A percentile compares a stretch with the other conserved stretches of the same genome.
Conservation (phyloP, 306 rosid genomes). For the Astragalus glycyphyllos region DNA sequence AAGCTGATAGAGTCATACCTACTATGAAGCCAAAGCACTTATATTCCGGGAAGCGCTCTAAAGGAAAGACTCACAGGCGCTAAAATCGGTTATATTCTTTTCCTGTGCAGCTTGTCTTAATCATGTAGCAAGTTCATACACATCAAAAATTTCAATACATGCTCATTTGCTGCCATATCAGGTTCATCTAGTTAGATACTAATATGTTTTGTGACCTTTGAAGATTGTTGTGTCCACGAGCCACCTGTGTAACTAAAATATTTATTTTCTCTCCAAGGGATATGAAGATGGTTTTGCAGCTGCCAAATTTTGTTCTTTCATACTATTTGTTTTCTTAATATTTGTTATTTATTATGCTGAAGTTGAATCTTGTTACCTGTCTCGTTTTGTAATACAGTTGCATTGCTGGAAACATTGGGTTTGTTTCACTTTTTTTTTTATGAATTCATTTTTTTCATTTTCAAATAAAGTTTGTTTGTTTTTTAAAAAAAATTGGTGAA, state of each 20-base stretch:
- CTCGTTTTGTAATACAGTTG: too few species aligned
- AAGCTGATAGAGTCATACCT: conserved; percentile 92
- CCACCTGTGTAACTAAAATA: background rate
- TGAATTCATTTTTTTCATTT: too few species aligned
- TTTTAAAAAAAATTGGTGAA: too few species aligned
- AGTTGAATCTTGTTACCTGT: background rate
- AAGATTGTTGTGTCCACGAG: background rate
- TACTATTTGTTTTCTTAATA: background rate
- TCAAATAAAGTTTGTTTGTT: too few species aligned
- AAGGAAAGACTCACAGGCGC: conserved; percentile 78
- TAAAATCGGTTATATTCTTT: conserved; percentile 48
- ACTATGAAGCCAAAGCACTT: conserved; percentile 80
- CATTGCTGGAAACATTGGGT: too few species aligned
- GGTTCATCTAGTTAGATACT: background rate
- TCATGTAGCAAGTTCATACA: background rate
- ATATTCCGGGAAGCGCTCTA: conserved; percentile 77
- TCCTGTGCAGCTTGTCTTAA: background rate
- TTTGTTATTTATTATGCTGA: background rate
- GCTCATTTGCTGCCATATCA: background rate
- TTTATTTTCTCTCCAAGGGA: conserved; percentile 36
- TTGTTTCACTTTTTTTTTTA: too few species aligned
- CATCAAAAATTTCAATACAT: background rate
- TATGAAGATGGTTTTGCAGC: background rate
- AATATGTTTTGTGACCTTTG: conserved; percentile 14
- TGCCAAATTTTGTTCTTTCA: conserved; percentile 16